Conservation (phyloP, 169 alveolate species). For the Cryptosporidium andersoni region DNA sequence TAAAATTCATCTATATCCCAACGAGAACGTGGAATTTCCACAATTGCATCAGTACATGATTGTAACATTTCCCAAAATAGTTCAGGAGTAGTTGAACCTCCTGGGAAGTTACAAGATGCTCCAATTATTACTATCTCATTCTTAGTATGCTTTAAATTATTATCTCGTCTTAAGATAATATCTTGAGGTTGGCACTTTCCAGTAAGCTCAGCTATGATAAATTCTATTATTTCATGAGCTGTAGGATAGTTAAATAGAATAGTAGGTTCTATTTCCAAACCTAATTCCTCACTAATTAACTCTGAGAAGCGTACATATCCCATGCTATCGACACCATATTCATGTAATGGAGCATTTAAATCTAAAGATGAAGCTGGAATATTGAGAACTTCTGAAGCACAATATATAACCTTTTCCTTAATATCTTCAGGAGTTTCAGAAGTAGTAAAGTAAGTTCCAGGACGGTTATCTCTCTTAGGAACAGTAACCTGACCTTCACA, state of each 20-base stretch:
- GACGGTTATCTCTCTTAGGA: too few relatives aligned
- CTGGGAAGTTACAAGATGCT: constrained; percentile 79
- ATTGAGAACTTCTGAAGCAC: constrained; percentile 70
- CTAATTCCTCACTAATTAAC: constrained; percentile 72
- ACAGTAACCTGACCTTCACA: too few relatives aligned
- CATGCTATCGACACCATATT: constrained; percentile 79
- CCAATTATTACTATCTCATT: constrained; percentile 74
- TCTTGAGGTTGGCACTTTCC: neutral
- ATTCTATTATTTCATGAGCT: constrained; percentile 74
- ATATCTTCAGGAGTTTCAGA: neutral
- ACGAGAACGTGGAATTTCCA: constrained; percentile 77
- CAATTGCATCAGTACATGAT: constrained; percentile 75
- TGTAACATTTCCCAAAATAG: constrained; percentile 76
- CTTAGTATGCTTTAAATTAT: constrained; percentile 8
- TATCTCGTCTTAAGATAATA: neutral
- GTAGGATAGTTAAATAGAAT: constrained; percentile 80
- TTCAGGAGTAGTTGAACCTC: constrained; percentile 75
- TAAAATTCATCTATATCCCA: constrained; percentile 83
- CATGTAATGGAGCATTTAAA: constrained; percentile 79
- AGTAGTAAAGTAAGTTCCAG: too few relatives aligned
- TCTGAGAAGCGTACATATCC: constrained; percentile 79
- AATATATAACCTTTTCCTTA: constrained; percentile 31
- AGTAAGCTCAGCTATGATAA: constrained; percentile 70
- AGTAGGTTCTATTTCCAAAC: constrained; percentile 77
- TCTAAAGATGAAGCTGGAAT: constrained; percentile 50